Base-by-base conservation (phyloP, 2,329 filamentous ascomycete species). In the Claviceps sp. region DNA sequence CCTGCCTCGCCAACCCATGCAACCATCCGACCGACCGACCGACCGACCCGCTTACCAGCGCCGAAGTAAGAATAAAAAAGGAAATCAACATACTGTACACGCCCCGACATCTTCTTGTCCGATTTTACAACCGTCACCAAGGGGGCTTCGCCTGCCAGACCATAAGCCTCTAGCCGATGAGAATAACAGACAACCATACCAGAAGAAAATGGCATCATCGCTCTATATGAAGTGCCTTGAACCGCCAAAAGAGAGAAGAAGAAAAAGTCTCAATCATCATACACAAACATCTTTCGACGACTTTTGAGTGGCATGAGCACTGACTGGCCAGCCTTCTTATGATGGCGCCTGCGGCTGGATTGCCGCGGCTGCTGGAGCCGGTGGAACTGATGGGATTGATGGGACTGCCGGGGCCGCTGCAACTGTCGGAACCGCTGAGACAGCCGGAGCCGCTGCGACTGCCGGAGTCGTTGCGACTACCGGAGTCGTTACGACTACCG, bases 291-390 rank as follows among this genome's bases (percentile, higher is more conserved):
- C 38, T 40, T 51, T 51, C 52, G 49, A 38, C 41, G 54, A 51
- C 26, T 14, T 20, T 37, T 18, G 16, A 37, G 48, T n/a, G 11
- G 38, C 45, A 42, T 18, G 34, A 18, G 45, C 38, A 24, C 16
- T 36, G 22, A 34, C 9, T 14, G 37, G 7, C 42, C 9, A n/a
- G 3, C 34, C 48, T 34, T 41, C 40, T 55, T 52, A 61, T 54
- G 62, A 61, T 50, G 61, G 55, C 42, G 62, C 62, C 48, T 63
- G 60, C 34, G 61, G 54, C 48, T 55, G 55, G 44, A 46, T 47
- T 54, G 54, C 52, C 55, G 61, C 54, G 22, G 57, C 56, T 53
- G 49, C 55, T 52, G 57, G 54, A 14, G 37, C 3, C n/a, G 16
- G 13, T 3, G 30, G 43, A 8, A 22, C 11, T 14, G 11, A 34